Conservation (phyloP, 495 filamentous ascomycete genomes). For the Melanomma pulvis-pyrius region DNA sequence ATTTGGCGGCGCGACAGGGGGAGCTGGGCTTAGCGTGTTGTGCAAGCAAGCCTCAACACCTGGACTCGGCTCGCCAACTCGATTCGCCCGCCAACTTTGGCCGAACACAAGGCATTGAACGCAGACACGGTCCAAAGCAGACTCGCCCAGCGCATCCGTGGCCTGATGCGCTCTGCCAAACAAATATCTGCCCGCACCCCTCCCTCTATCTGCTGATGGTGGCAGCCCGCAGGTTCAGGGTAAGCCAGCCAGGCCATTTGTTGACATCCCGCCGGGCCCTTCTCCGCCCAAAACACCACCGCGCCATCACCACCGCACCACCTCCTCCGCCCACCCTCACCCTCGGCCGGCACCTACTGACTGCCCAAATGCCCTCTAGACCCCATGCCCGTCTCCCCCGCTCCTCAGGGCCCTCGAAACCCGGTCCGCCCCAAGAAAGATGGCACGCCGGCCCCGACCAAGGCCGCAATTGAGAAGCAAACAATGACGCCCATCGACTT, state of each 20-base stretch:
- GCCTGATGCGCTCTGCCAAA: not conserved
- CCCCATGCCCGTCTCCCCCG: conserved; percentile 17
- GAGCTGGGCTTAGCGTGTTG: not conserved
- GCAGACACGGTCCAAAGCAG: not conserved
- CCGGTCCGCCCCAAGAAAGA: conserved; percentile 22
- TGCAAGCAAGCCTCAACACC: not conserved
- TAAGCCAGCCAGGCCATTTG: not conserved
- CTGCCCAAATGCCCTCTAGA: conserved; percentile 9
- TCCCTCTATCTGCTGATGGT: not conserved
- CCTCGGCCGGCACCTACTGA: conserved; percentile 10
- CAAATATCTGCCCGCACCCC: not conserved
- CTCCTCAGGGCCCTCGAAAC: conserved; percentile 16
- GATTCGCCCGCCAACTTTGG: not conserved
- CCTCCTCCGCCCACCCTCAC: not conserved
- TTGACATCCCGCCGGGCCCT: not conserved
- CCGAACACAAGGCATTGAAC: not conserved
- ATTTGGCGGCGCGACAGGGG: too few relatives aligned
- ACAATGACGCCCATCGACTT: conserved; percentile 35
- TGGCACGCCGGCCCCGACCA: conserved; percentile 21
- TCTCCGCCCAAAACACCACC: not conserved
- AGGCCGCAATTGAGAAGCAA: conserved; percentile 14
- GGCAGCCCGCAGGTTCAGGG: not conserved
- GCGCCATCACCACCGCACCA: not conserved
- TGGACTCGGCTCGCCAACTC: not conserved
- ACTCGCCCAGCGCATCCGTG: not conserved